These are phyloP conservation scores for Melianthus villosus DNA, from an alignment of 441 rosid genomes.

Conservation along the genomic window DNA sequence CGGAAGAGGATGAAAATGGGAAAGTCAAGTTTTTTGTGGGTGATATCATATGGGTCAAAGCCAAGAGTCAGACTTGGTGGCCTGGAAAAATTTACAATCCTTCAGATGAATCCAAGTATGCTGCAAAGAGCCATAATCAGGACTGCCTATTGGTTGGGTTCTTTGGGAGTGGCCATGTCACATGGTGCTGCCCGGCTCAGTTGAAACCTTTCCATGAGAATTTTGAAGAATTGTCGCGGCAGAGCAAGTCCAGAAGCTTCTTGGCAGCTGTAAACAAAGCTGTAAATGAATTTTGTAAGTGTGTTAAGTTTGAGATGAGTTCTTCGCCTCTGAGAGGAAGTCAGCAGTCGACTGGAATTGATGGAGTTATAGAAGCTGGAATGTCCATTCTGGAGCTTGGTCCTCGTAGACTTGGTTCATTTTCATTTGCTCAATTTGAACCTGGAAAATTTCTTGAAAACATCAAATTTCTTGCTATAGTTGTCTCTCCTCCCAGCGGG, in stretches of 20 bases:
- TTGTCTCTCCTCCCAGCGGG: conserved; percentile 19
- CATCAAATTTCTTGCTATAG: conserved; percentile 35
- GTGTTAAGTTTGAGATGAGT: conserved; percentile 35
- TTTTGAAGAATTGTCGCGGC: conserved; percentile 29
- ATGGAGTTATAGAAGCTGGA: conserved; percentile 5
- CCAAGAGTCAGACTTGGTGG: conserved; percentile 61
- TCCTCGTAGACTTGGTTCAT: conserved; percentile 27
- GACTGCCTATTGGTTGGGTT: conserved; percentile 31
- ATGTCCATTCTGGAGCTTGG: conserved; percentile 11
- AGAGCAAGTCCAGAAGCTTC: conserved; percentile 32
- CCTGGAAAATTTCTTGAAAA: conserved; percentile 33
- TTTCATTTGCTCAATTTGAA: conserved; percentile 25
- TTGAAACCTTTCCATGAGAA: conserved; percentile 47
- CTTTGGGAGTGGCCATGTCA: conserved; percentile 31
- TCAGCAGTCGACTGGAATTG: conserved; percentile 8
- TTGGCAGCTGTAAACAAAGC: conserved; percentile 48
- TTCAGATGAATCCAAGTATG: conserved; percentile 13
- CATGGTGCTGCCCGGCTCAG: conserved; percentile 40
- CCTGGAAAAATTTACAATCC: conserved; percentile 58
- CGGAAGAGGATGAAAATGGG: conserved; percentile 9
- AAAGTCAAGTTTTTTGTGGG: conserved; percentile 28
- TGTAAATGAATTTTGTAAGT: conserved; percentile 36
- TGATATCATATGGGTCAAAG: conserved; percentile 63
- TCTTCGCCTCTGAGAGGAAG: conserved; percentile 27
- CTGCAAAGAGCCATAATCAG: conserved; percentile 13